phyloP scores from a whole-genome alignment of 495 filamentous ascomycete genomes.

The Xeromyces bisporus region DNA sequence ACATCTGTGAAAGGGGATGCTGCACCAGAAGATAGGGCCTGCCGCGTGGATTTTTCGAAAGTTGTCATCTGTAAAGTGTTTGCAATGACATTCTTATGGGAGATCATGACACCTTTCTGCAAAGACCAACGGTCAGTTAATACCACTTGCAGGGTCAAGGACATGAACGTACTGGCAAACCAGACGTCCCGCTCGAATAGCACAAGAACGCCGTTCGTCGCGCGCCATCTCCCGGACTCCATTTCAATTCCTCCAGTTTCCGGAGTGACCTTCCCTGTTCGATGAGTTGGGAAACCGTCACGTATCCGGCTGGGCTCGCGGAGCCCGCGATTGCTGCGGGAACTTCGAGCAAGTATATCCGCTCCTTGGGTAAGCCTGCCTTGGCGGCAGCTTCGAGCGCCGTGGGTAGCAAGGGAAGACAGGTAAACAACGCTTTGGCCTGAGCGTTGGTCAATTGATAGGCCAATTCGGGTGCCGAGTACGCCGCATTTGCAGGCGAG shows the following conservation, averaged over 20 bases:
- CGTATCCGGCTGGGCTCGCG: constrained; percentile 36
- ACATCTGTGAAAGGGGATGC: constrained; percentile 36
- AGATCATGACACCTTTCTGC: constrained; percentile 90
- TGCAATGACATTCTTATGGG: constrained; percentile 74
- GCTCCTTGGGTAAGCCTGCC: constrained; percentile 50
- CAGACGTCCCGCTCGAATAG: constrained; percentile 81
- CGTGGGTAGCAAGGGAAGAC: constrained; percentile 51
- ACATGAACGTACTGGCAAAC: constrained; percentile 45
- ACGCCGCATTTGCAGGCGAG: constrained; percentile 71
- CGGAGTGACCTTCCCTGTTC: constrained; percentile 44
- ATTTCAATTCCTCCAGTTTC: constrained; percentile 45
- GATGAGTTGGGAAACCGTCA: constrained; percentile 55
- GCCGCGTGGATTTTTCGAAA: constrained; percentile 35
- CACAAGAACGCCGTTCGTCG: constrained; percentile 70
- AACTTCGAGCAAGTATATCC: constrained; percentile 57
- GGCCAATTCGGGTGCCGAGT: constrained; percentile 56
- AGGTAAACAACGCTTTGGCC: constrained; percentile 66
- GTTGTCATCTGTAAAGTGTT: constrained; percentile 51
- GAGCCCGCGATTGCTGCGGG: constrained; percentile 35
- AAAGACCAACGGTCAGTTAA: constrained; percentile 2
- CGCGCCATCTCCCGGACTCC: constrained; percentile 58
- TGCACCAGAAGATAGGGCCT: constrained; percentile 16
- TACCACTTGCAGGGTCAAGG: too few relatives aligned
- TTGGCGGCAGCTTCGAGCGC: constrained; percentile 52
- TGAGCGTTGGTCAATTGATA: constrained; percentile 65